Percentiles rank a stretch among this genome's conserved stretches.
These are phyloP conservation scores for Hypocreales sp. DNA, from an alignment of 2,329 filamentous ascomycete species.

Conservation along the genomic window DNA sequence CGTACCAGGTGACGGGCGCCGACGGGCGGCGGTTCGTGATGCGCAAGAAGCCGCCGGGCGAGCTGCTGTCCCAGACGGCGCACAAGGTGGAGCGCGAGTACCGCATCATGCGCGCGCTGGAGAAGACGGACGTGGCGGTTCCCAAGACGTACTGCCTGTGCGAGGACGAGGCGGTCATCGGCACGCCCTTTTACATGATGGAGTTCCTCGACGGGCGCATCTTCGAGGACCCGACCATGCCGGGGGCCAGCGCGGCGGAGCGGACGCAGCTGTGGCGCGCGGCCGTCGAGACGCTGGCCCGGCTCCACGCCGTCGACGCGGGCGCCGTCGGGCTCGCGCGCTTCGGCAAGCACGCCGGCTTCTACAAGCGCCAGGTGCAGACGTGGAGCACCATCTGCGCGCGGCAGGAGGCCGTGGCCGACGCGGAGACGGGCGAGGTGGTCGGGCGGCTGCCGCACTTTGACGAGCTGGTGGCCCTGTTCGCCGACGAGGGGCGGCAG, in stretches of 20 bases:
- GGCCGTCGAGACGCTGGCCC: conserved; percentile 69
- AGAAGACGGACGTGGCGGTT: conserved; percentile 66
- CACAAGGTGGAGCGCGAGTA: conserved; percentile 96
- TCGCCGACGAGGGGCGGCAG: conserved; percentile 51
- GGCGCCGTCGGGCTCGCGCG: conserved; percentile 48
- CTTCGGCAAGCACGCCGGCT: conserved; percentile 62
- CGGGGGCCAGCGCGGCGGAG: conserved; percentile 51
- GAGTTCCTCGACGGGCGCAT: conserved; percentile 87
- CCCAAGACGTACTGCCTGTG: conserved; percentile 75
- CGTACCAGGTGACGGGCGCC: conserved; percentile 72
- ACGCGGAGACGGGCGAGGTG: conserved; percentile 58
- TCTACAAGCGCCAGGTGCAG: conserved; percentile 73
- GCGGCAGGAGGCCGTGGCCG: conserved; percentile 59
- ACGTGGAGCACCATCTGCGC: conserved; percentile 69
- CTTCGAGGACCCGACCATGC: conserved; percentile 77
- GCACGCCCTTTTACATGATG: conserved; percentile 96
- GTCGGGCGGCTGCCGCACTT: conserved; percentile 80
- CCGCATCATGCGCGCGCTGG: conserved; percentile 72
- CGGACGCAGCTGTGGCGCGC: conserved; percentile 73
- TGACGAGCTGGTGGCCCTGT: conserved; percentile 65
- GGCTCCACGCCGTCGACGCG: conserved; percentile 64
- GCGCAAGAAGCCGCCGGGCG: conserved; percentile 95
- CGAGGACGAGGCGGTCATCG: conserved; percentile 64
- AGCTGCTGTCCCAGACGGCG: conserved; percentile 81
- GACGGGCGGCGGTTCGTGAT: conserved; percentile 65